Base-by-base conservation (phyloP, 2,329 filamentous ascomycete species). In the Verticillium alfalfae region DNA sequence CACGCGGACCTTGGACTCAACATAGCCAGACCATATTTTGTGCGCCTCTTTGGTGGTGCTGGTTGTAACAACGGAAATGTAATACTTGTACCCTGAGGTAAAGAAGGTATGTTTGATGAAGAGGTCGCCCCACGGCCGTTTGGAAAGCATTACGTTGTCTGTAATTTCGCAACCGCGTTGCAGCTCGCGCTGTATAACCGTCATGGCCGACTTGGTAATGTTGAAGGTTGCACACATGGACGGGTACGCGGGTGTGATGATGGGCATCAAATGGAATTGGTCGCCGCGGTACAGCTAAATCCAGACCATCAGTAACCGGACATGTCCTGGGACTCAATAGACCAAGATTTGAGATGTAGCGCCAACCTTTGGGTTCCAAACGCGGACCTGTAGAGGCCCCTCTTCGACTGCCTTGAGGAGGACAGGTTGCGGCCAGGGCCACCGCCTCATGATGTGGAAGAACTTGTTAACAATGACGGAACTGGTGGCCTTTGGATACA, bases 221-320 rank as follows among this genome's bases (percentile, higher is more conserved):
- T 97, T 98, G 79, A 96, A 95, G 0, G 95, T 98, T 1, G 95
- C 90, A 74, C 95, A 98, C 93, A 97, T 98, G 58, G 93, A 96
- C 2, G 95, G 95, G 73, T 97, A 98, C 1, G 95, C 93, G 1
- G 95, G 95, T 1, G 95, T 99, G 70, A 99, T 98, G 75, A 99
- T 92, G 34, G 95, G 95, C 95, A 99, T 99, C 59, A 97, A 80
- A 75, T 98, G 94, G 67, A 87, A 91, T 54, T 86, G 85, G 74
- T 98, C 95, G 60, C 86, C 85, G 64, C 87, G 87, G 73, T 96
- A 96, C 36, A 93, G 80, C 83, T 91, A 68, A 56, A 64, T 58
- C 36, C 37, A 61, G 59, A n/a, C 13, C 60, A 57, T 70, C 64
- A 66, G 60, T 22, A 52, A 31, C 45, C 56, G 15, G 34, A 22